Base-by-base conservation (phyloP, 2,329 filamentous ascomycete genomes). In the Knufia fluminis region DNA sequence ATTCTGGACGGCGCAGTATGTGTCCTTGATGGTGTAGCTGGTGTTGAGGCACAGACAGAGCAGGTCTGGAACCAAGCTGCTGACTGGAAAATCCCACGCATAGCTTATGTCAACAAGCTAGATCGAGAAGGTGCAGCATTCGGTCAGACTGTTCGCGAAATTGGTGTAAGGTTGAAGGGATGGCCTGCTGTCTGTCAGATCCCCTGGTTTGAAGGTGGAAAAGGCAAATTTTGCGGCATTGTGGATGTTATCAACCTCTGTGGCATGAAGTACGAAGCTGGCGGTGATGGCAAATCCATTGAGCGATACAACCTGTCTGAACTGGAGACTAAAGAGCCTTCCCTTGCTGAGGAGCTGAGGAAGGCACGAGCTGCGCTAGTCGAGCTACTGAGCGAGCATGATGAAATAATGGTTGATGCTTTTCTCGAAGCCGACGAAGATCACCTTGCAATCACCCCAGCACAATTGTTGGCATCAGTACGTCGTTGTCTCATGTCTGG, bases 1-100 rank as follows among this genome's bases (percentile, higher is more conserved):
- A 85, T 95, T 28, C 75, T 95, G 0, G 89, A 95, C 62, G 89
- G 89, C 3, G 88, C 88, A 1, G 83, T 95, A n/a, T 94, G 88
- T 61, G 90, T 95, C 60, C 80, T 95, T 6, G 89, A 95, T 63
- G 89, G 86, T 0, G 89, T 95, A 32, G 89, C 91, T 53, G 89
- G 89, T 1, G 92, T 98, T 19, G 92, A 98, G 67, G 91, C 92
- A 1, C 92, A 97, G 64, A 97, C 92, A 0, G 92, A 98, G 64
- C 84, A 94, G 59, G 92, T 98, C 2, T 98, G 92, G 92, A 76
- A 79, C 12, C 92, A 95, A 55, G 90, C 92, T 4, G 86, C 85
- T 46, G 80, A 83, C 40, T 94, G 94, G 63, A 76, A 75, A 19
- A 94, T 97, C 35, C 92, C 92, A 0, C 77, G 88, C 26, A 79